phyloP scores from a whole-genome alignment of 2,329 filamentous ascomycete genomes.

The Cercospora brassicicola region DNA sequence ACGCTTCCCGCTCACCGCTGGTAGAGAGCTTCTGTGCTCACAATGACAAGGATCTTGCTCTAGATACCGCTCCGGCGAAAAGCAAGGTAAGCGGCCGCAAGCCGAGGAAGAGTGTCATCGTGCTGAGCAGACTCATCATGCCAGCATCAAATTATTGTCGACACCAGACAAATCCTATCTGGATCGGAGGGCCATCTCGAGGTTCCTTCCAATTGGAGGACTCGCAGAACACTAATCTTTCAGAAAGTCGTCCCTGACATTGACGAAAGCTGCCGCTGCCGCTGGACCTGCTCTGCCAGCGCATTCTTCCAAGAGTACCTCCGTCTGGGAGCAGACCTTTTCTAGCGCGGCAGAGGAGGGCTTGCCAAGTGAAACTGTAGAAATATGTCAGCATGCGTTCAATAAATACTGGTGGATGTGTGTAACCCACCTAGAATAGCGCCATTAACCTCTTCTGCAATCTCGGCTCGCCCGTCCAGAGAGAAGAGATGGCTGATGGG shows the following conservation, averaged over 20 bases:
- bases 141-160: not conserved
- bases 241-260: constrained; percentile 57
- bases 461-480: constrained; percentile 67
- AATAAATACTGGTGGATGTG: constrained; percentile 3
- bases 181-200: not conserved
- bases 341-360: constrained; percentile 84
- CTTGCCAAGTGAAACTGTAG: constrained; percentile 80
- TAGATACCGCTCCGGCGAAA: not conserved
- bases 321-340: constrained; percentile 80
- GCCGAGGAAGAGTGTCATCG: not conserved
- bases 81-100: not conserved
- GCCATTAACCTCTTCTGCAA: constrained; percentile 91
- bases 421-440: constrained; percentile 75
- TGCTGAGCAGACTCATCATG: not conserved
- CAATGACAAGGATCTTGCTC: not conserved
- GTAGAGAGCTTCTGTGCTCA: not conserved
- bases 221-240: not conserved
- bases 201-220: not conserved
- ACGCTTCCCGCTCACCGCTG: not conserved
- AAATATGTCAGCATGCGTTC: constrained; percentile 33
- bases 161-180: not conserved
- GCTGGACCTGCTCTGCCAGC: constrained; percentile 59
- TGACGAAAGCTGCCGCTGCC: constrained; percentile 70
- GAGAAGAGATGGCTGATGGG: constrained; percentile 78
- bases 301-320: constrained; percentile 79